These are phyloP conservation scores for Aegilops longissima DNA, from an alignment of 176 grass and related monocot genomes.

Conservation along the genomic window DNA sequence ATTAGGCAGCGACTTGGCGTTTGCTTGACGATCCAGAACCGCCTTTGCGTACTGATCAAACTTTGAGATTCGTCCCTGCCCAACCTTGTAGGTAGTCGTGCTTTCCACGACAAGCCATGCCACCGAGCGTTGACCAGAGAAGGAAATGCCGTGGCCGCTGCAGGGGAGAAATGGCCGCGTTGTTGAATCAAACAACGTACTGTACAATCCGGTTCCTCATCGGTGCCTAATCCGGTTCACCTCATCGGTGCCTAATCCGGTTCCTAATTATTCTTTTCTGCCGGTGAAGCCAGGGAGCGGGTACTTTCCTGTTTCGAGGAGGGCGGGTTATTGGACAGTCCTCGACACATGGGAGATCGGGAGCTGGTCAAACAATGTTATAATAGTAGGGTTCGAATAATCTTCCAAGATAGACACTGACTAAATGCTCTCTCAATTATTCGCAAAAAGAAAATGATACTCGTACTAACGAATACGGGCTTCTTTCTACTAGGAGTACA, in stretches of 20 bases:
- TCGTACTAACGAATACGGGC: too few species aligned
- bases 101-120: not conserved
- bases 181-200: not conserved
- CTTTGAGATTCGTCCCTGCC: not conserved
- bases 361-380: not conserved
- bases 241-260: not conserved
- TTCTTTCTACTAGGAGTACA: too few species aligned
- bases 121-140: not conserved
- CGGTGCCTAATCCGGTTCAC: not conserved
- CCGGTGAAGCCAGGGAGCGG: not conserved
- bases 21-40: not conserved
- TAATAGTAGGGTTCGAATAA: not conserved
- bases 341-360: not conserved
- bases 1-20: not conserved
- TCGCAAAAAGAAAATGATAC: too few species aligned
- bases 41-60: not conserved
- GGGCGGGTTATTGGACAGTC: not conserved
- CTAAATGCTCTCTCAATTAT: too few species aligned
- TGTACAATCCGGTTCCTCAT: not conserved
- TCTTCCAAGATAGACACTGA: not conserved
- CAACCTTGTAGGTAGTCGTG: not conserved
- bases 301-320: not conserved
- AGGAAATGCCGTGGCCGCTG: not conserved
- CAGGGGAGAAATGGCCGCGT: not conserved
- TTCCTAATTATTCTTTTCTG: not conserved